Conservation (phyloP, 2,329 filamentous ascomycete species). For the Aspergillus fischeri region DNA sequence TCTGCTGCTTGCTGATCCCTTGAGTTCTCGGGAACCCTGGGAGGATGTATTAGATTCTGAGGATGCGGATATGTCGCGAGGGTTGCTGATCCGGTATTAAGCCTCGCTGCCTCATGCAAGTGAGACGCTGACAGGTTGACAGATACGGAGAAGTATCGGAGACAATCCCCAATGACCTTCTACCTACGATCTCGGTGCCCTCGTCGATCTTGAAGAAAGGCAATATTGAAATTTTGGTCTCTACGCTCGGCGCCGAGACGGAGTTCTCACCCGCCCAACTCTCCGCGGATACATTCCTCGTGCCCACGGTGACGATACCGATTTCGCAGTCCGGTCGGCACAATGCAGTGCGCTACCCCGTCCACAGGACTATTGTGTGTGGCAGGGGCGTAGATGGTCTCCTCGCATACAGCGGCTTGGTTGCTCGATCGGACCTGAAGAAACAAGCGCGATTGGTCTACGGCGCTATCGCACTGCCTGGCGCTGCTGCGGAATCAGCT, state of each 20-base stretch:
- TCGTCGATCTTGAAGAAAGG: constrained; percentile 53
- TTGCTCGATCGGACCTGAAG: constrained; percentile 28
- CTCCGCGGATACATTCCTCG: constrained; percentile 62
- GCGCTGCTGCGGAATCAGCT: constrained; percentile 35
- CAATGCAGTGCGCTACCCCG: constrained; percentile 70
- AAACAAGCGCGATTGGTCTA: constrained; percentile 29
- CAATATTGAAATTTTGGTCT: constrained; percentile 59
- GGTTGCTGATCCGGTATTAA: constrained; percentile 60
- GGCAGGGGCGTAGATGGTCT: constrained; percentile 68
- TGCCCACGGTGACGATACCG: constrained; percentile 68
- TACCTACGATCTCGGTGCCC: constrained; percentile 54
- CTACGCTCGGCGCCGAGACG: constrained; percentile 47
- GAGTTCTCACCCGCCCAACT: constrained; percentile 48
- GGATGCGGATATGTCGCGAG: constrained; percentile 48
- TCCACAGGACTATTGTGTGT: constrained; percentile 75
- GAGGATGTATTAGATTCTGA: constrained; percentile 56
- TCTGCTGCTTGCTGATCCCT: constrained; percentile 66
- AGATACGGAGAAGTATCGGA: constrained; percentile 54
- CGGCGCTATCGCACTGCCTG: constrained; percentile 43
- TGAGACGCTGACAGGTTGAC: neutral
- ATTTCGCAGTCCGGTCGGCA: constrained; percentile 60
- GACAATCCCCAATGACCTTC: constrained; percentile 45
- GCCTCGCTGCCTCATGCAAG: constrained; percentile 36
- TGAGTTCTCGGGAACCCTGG: constrained; percentile 61
- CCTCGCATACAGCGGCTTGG: constrained; percentile 31